Percentiles rank a stretch among this genome's conserved stretches.
These are phyloP conservation scores for Fomitopsis betulina DNA, from an alignment of 1,284 basidiomycete species.

Conservation along the genomic window DNA sequence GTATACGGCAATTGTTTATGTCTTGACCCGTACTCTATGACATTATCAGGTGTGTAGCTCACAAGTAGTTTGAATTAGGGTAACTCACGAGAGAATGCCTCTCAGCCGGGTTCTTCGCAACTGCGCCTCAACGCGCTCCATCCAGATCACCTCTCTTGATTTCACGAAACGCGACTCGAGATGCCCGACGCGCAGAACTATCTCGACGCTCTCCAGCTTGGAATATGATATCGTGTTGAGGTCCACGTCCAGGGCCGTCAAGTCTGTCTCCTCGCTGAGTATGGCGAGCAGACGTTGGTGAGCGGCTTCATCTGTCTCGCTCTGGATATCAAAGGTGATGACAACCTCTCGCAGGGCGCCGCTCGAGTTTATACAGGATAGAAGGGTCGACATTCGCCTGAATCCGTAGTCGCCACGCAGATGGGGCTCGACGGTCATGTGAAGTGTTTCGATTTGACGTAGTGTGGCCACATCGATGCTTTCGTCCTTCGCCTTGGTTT, in stretches of 20 bases:
- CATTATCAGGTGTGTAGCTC: too few species aligned
- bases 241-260: not conserved
- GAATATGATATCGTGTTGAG: not conserved
- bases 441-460: not conserved
- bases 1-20: not conserved
- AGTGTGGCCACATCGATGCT: not conserved
- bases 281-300: not conserved
- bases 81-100: not conserved
- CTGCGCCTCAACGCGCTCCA: not conserved
- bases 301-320: not conserved
- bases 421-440: not conserved
- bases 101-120: not conserved
- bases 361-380: not conserved
- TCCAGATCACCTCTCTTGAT: not conserved
- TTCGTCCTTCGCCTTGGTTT: too few species aligned
- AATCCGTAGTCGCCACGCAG: not conserved
- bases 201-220: not conserved
- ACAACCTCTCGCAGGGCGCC: not conserved
- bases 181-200: not conserved
- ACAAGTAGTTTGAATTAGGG: too few species aligned
- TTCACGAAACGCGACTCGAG: not conserved
- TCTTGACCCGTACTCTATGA: not conserved
- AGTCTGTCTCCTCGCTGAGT: not conserved
- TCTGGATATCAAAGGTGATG: not conserved
- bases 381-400: not conserved